Base-by-base conservation (phyloP, 768 basidiomycete species). In the Termitomyces sp. region DNA sequence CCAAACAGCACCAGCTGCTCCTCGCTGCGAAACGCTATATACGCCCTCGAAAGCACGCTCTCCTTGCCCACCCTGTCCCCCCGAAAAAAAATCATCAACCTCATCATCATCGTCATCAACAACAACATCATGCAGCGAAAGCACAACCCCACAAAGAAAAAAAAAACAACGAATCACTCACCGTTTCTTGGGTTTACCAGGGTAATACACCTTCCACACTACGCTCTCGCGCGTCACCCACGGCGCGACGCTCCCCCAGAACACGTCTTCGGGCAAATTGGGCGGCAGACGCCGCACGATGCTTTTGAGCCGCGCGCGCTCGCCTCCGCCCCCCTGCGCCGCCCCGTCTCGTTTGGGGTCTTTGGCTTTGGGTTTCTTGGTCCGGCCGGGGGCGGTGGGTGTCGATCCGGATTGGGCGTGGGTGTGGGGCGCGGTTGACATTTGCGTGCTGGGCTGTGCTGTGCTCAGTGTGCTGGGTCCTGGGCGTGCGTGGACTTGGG, bases 221-320 rank as follows among this genome's bases (percentile, higher is more conserved):
- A 81, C 73, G 0, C 87, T 84, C 37, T 93, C 87, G 18, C 90
- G 87, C 1, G 83, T 79, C 16, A 95, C 88, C 95, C 95, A 98
- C 2, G 78, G 69, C 54, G 86, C 78, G 3, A 95, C 93, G 61
- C 91, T 93, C 66, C 89, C 85, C 96, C 96, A 99, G 74, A 99
- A 98, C 55, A 97, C 74, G 2, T 85, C 85, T 65, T 95, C 94
- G 4, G 96, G 96, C 3, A 99, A 78, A 66, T 95, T 93, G 13
- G 95, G 90, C 0, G 96, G 96, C 5, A 98, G 78, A 41, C 93
- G 77, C 45, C 96, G 86, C 18, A 98, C 87, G 63, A 97, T 81
- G 33, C 87, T 86, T 79, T 99, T 98, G 66, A 94, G 75, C 5
- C 89, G 83, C 61, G 89, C 88, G 5, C 72, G 72, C 20, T 73